Percentiles rank a stretch among this genome's conserved stretches.
Evolutionary conservation across 805 yeast genomes (phyloP).

Genomic region (Saccharomycopsis malanga): DNA sequence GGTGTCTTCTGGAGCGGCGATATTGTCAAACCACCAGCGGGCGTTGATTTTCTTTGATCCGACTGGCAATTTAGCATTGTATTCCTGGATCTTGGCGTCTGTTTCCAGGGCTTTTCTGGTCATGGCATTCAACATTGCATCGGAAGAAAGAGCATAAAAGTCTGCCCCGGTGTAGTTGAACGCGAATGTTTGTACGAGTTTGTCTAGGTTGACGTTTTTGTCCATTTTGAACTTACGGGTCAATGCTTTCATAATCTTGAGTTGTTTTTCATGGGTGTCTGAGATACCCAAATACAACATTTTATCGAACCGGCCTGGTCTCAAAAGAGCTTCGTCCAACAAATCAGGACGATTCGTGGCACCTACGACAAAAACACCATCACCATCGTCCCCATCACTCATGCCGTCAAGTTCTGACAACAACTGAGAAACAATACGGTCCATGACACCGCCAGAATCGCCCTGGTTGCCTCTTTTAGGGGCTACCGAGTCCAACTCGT

Average conservation of each 20-base stretch:
- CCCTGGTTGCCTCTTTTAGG: slow-evolving; percentile 98
- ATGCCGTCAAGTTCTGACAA: slow-evolving; percentile 95
- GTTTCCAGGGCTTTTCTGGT: slow-evolving; percentile 75
- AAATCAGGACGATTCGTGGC: slow-evolving; percentile 97
- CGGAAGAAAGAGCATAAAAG: slow-evolving; percentile 92
- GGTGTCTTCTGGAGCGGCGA: slow-evolving; percentile 60
- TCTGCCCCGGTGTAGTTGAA: slow-evolving; percentile 97
- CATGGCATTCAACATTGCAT: slow-evolving; percentile 95
- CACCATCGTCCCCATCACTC: slow-evolving; percentile 68
- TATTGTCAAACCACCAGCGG: slow-evolving; percentile 86
- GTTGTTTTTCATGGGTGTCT: slow-evolving; percentile 84
- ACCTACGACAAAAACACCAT: slow-evolving; percentile 97
- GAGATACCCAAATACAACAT: slow-evolving; percentile 90
- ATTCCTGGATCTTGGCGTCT: slow-evolving; percentile 53
- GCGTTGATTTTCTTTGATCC: slow-evolving; percentile 47
- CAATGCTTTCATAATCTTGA: slow-evolving; percentile 77
- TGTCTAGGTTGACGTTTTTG: slow-evolving; percentile 48
- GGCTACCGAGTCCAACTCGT: slow-evolving; percentile 96
- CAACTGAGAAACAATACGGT: slow-evolving; percentile 91
- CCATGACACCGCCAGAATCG: slow-evolving; percentile 99
- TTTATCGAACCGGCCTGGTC: slow-evolving; percentile 95
- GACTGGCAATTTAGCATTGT: slow-evolving; percentile 33
- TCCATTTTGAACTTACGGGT: slow-evolving; percentile 72
- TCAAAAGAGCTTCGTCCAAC: slow-evolving; percentile 83
- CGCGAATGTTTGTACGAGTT: slow-evolving; percentile 65